phyloP scores from a whole-genome alignment of 768 basidiomycete species.

The Suillus weaverae region DNA sequence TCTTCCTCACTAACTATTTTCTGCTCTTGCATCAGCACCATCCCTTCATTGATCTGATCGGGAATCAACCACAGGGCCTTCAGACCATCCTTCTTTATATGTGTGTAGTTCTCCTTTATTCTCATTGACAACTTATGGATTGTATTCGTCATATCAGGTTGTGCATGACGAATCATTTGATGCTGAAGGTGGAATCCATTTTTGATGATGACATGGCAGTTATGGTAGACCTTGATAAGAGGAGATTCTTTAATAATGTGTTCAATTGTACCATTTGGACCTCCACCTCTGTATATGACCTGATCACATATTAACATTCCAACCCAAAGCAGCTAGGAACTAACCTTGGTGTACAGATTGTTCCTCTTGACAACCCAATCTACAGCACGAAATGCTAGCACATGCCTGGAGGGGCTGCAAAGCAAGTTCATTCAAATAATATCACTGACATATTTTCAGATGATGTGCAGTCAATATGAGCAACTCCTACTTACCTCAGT shows the following conservation, averaged over 20 bases:
- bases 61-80: constrained; percentile 18
- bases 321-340: not conserved
- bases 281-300: constrained; percentile 4
- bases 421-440: constrained; percentile 28
- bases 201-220: constrained; percentile 12
- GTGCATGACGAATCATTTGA: constrained; percentile 26
- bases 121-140: constrained; percentile 14
- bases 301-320: not conserved
- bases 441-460: constrained; percentile 1
- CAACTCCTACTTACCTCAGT: constrained; percentile 11
- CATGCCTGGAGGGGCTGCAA: constrained; percentile 32
- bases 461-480: not conserved
- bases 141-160: constrained; percentile 29
- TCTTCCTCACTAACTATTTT: not conserved
- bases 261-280: constrained; percentile 12
- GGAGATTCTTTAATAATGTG: constrained; percentile 19
- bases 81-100: constrained; percentile 13
- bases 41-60: constrained; percentile 12
- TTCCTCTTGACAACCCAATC: constrained; percentile 36
- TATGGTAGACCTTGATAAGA: constrained; percentile 16
- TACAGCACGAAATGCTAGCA: constrained; percentile 22
- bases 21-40: constrained; percentile 7
- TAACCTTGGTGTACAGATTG: constrained; percentile 37
- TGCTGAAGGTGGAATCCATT: constrained; percentile 26
- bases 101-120: constrained; percentile 3